Evolutionary conservation across 208 protist species (phyloP).

Genomic region (Leishmania mexicana): DNA sequence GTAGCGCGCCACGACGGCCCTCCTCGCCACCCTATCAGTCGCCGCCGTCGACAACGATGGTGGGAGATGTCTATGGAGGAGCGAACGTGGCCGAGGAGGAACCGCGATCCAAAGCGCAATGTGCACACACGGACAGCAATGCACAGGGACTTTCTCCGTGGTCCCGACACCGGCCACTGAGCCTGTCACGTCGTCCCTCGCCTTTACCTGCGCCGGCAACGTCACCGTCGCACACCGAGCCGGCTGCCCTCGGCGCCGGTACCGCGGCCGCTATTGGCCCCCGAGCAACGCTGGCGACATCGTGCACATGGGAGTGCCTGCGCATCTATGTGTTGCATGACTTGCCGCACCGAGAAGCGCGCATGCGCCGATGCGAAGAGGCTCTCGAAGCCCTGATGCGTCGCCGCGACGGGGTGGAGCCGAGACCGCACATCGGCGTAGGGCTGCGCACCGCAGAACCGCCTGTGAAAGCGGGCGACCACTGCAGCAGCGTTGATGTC

Average conservation of each 20-base stretch:
- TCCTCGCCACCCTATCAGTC: slow-evolving; percentile 8
- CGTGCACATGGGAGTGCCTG: neutral
- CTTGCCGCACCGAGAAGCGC: slow-evolving; percentile 28
- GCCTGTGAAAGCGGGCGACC: neutral
- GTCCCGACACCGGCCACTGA: slow-evolving; percentile 24
- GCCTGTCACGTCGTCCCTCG: slow-evolving; percentile 26
- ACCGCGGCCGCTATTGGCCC: neutral
- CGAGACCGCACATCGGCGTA: neutral
- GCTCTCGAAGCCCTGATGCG: slow-evolving; percentile 7
- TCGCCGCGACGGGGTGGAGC: neutral
- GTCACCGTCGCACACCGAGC: neutral
- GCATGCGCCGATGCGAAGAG: slow-evolving; percentile 27
- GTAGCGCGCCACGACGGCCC: slow-evolving; percentile 14
- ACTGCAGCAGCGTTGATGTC: neutral
- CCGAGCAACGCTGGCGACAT: neutral
- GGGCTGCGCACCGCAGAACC: neutral
- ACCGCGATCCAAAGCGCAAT: neutral
- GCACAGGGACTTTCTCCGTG: slow-evolving; percentile 7
- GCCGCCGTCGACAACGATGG: neutral
- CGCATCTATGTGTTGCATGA: slow-evolving; percentile 49
- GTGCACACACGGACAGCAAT: neutral
- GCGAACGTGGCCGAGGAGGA: neutral
- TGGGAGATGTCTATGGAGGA: slow-evolving; percentile 3
- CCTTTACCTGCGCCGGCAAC: slow-evolving; percentile 8
- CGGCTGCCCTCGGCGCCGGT: neutral